Base-by-base conservation (phyloP, 1,139 yeast species). In the Diutina scorzettiae region DNA sequence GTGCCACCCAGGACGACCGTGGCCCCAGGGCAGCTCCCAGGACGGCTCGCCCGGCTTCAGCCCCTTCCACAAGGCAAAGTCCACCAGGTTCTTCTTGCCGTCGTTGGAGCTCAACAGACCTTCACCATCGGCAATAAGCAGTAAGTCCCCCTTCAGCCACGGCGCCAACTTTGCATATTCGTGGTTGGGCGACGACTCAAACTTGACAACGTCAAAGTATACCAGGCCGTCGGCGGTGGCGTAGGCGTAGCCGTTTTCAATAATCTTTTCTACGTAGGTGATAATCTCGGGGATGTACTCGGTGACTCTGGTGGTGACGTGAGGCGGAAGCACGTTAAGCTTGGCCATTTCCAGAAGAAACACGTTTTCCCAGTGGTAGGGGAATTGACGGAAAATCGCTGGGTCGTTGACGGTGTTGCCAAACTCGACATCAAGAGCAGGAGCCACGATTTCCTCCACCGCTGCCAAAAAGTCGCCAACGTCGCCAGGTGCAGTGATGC, bases 1-100 rank as follows among this genome's bases (percentile, higher is more conserved):
- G 59, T 91, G 99, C 99, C 99, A 91, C 2, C 99, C 99, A 3
- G 99, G 99, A 59, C 99, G 81, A 41, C 98, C 99, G 46, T 71
- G 69, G 29, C 98, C 98, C 97, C 97, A 91, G 33, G 93, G 89
- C 2, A 96, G 85, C 2, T 71, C 73, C 97, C 98, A 91, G 39
- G 78, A 74, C 17, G 99, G 99, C 64, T 91, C 99, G 52, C 99
- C 99, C 1, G 95, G 91, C 58, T 91, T 91, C 14, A 95, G 83
- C 1, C 91, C 79, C 59, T 91, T 91, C 99, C 99, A 91, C 36
- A 91, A 69, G 0, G 98, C 98, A 63, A 91, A 91, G 61, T 91
- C 99, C 25, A 86, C 83, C 4, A 82, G 62, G 46, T 78, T 81
- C 52, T 71, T 74, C 63, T 89, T 89, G 28, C 74, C 64, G 19